A percentile compares a stretch with the other conserved stretches of the same genome.
Evolutionary conservation across 1,284 basidiomycete species (phyloP).

Genomic region (Hemileccinum hortonii): DNA sequence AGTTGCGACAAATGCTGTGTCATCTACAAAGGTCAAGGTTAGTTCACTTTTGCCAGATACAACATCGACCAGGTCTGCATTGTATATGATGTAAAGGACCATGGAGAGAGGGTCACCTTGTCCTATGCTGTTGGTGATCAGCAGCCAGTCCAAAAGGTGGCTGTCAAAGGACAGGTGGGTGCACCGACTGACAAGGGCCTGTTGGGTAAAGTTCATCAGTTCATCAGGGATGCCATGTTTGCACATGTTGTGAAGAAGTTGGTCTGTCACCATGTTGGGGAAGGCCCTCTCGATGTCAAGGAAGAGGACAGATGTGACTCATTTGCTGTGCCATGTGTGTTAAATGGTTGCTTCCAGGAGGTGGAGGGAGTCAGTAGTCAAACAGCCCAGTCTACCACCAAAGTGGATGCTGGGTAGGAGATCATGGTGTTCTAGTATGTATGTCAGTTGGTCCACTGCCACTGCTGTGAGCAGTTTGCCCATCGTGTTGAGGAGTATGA

Average conservation of each 20-base stretch:
- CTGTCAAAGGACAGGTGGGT: constrained; percentile 15
- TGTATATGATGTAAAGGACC: constrained; percentile 23
- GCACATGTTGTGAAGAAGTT: constrained; percentile 34
- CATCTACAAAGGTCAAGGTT: too few species aligned
- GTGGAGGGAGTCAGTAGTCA: background rate
- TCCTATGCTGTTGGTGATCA: constrained; percentile 26
- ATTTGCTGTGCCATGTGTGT: background rate
- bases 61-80: too few species aligned
- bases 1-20: background rate
- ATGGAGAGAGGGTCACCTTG: constrained; percentile 18
- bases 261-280: constrained; percentile 25
- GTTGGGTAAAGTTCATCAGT: background rate
- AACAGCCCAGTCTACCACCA: background rate
- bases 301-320: background rate
- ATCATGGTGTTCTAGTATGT: background rate
- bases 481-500: background rate
- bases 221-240: background rate
- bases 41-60: too few species aligned
- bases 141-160: constrained; percentile 10
- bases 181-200: background rate
- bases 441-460: background rate
- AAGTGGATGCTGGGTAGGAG: background rate
- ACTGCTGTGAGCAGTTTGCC: background rate
- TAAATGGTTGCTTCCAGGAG: background rate
- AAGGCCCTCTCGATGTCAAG: constrained; percentile 17